Conservation (phyloP, 2,329 filamentous ascomycete genomes). For the Polychaeton citri region DNA sequence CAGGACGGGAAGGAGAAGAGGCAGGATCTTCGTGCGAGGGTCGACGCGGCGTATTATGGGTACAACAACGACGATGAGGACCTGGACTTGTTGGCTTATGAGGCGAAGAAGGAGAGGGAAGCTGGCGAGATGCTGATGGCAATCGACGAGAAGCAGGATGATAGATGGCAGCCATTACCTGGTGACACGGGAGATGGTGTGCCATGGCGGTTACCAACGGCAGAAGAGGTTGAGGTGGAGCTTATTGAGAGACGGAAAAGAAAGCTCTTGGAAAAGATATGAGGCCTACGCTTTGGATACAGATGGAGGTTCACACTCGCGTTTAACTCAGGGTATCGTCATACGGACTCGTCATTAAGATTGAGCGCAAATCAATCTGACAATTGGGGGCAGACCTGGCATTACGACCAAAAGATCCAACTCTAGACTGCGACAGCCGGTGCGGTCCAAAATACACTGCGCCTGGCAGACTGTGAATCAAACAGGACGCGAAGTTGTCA, state of each 20-base stretch:
- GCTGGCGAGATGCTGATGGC: slow-evolving; percentile 56
- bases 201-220: slow-evolving; percentile 68
- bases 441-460: no score
- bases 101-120: slow-evolving; percentile 70
- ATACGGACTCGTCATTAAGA: no score
- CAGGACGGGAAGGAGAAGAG: slow-evolving; percentile 56
- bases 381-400: no score
- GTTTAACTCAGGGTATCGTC: no score
- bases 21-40: slow-evolving; percentile 57
- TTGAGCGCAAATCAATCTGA: no score
- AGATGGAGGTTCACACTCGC: no score
- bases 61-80: slow-evolving; percentile 91
- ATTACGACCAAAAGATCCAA: no score
- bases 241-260: slow-evolving; percentile 73
- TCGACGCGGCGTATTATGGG: slow-evolving; percentile 92
- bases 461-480: no score
- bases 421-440: no score
- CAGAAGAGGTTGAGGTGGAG: slow-evolving; percentile 90
- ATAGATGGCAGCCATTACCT: slow-evolving; percentile 66
- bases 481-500: no score
- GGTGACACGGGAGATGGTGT: slow-evolving; percentile 76
- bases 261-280: slow-evolving; percentile 71
- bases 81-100: slow-evolving; percentile 64
- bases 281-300: no score
- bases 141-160: slow-evolving; percentile 32